These are phyloP conservation scores for Neurospora sp. DNA, from an alignment of 495 filamentous ascomycete genomes.

Conservation along the genomic window DNA sequence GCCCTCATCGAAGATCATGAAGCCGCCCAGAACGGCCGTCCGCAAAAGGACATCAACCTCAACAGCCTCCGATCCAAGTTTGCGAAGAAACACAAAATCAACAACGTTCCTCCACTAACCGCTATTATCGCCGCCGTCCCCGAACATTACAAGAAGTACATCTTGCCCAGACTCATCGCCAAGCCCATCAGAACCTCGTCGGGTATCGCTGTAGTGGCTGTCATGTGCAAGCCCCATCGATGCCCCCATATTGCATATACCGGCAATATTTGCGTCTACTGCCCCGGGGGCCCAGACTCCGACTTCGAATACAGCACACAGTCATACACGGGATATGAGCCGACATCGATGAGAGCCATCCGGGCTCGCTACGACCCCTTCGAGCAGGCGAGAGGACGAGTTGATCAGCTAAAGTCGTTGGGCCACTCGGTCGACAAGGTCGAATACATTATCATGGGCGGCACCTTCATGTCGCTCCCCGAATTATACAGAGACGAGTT, in stretches of 20 bases:
- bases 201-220: constrained; percentile 96
- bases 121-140: constrained; percentile 96
- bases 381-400: constrained; percentile 89
- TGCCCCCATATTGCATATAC: constrained; percentile 97
- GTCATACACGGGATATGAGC: constrained; percentile 96
- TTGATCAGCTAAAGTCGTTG: constrained; percentile 89
- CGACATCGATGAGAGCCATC: constrained; percentile 96
- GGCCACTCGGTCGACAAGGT: constrained; percentile 98
- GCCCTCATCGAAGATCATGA: constrained; percentile 91
- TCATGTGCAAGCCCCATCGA: constrained; percentile 98
- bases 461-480: constrained; percentile 95
- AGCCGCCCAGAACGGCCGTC: constrained; percentile 56
- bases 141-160: constrained; percentile 99
- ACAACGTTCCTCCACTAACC: constrained; percentile 78
- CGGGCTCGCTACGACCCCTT: constrained; percentile 96
- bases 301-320: constrained; percentile 99
- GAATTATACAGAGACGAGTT: constrained; percentile 84
- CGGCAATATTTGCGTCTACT: constrained; percentile 98
- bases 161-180: constrained; percentile 86
- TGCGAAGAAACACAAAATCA: constrained; percentile 81
- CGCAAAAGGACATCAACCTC: constrained; percentile 81
- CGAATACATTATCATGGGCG: constrained; percentile 99
- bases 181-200: constrained; percentile 94
- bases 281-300: constrained; percentile 90
- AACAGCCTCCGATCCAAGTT: constrained; percentile 81